phyloP scores from a whole-genome alignment of 768 basidiomycete genomes.

The Royoungia palumana region DNA sequence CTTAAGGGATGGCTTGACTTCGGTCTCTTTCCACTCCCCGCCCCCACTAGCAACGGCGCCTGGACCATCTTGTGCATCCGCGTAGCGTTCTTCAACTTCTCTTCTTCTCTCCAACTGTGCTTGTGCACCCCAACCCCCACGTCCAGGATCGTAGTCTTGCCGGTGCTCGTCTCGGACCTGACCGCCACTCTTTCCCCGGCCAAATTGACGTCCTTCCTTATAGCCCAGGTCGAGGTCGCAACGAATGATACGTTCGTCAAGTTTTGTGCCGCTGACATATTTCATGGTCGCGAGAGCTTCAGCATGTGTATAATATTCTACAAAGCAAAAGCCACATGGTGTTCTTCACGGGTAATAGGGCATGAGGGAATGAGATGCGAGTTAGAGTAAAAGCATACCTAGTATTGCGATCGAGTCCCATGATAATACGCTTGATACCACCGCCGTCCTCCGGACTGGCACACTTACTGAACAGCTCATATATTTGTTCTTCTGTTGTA shows the following conservation, averaged over 20 bases:
- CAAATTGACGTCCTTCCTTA: conserved; percentile 95
- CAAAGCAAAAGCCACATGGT: conserved; percentile 94
- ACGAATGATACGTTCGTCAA: conserved; percentile 97
- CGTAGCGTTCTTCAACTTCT: conserved; percentile 85
- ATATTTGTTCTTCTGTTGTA: conserved; percentile 95
- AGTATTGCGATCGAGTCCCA: conserved; percentile 90
- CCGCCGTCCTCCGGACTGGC: conserved; percentile 82
- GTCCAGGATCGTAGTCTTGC: conserved; percentile 94
- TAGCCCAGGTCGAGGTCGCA: conserved; percentile 98
- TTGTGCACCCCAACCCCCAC: conserved; percentile 93
- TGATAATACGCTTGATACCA: conserved; percentile 91
- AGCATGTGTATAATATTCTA: conserved; percentile 91
- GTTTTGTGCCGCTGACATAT: conserved; percentile 95
- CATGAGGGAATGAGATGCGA: conserved; percentile 4
- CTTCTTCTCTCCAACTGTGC: conserved; percentile 76
- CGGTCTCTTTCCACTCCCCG: conserved; percentile 77
- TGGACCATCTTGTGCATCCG: conserved; percentile 73
- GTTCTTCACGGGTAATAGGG: conserved; percentile 48
- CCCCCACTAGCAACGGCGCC: conserved; percentile 82
- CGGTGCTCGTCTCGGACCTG: conserved; percentile 96
- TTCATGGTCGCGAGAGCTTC: conserved; percentile 92
- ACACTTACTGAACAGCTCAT: conserved; percentile 89
- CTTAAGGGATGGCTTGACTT: conserved; percentile 51
- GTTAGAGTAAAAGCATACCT: conserved; percentile 45
- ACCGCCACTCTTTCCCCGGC: conserved; percentile 94